Percentiles rank a stretch among this genome's conserved stretches.
These are phyloP conservation scores for Naganishia liquefaciens DNA, from an alignment of 1,284 basidiomycete genomes.

Conservation along the genomic window DNA sequence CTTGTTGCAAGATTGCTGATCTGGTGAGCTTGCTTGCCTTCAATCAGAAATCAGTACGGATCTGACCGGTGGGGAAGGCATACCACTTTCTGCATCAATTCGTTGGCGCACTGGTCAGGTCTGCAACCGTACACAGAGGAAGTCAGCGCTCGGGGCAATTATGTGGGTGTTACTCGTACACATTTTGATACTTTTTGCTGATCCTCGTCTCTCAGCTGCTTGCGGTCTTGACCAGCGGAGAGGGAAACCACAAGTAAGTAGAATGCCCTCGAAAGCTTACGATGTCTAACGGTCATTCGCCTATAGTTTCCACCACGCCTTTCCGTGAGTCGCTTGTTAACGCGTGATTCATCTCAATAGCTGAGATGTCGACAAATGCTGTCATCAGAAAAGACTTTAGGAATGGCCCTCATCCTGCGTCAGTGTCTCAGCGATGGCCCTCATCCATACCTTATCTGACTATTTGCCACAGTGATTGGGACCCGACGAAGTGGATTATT, in stretches of 20 bases:
- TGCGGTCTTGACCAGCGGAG: conserved; percentile 70
- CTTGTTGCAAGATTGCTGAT: conserved; percentile 64
- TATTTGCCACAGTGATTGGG: conserved; percentile 62
- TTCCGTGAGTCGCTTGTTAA: conserved; percentile 59
- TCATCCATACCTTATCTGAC: conserved; percentile 38
- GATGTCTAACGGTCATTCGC: not conserved
- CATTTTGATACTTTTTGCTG: not conserved
- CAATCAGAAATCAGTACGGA: not conserved
- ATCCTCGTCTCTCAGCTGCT: conserved; percentile 58
- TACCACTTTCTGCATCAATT: conserved; percentile 76
- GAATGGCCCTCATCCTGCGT: conserved; percentile 46
- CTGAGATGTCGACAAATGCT: not conserved
- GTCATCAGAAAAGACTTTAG: conserved; percentile 54
- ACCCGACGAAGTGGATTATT: conserved; percentile 79
- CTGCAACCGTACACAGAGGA: conserved; percentile 76
- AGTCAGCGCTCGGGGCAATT: conserved; percentile 70
- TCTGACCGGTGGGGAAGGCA: conserved; percentile 63
- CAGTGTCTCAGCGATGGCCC: conserved; percentile 9
- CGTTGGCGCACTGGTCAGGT: conserved; percentile 76
- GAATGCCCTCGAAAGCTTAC: not conserved
- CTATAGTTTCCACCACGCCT: conserved; percentile 64
- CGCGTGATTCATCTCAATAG: not conserved
- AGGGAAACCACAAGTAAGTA: conserved; percentile 77
- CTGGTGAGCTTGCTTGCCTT: conserved; percentile 53
- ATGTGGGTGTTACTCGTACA: conserved; percentile 55